Percentiles rank a stretch among this genome's conserved stretches.
Conservation (phyloP, 768 basidiomycete species). For the Chalciporus pseudorubinellus region DNA sequence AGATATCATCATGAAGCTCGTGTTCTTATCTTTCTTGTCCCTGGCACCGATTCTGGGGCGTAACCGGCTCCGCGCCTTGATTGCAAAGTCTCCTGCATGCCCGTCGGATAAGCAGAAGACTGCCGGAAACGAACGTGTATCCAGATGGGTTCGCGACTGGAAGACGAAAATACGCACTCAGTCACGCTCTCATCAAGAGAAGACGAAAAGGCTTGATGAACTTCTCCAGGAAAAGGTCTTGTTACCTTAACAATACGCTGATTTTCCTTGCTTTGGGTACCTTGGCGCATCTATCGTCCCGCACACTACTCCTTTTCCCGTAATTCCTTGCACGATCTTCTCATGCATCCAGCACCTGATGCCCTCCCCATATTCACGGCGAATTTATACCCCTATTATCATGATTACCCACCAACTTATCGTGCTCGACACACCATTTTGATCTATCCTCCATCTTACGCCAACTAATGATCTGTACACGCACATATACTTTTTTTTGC, state of each 20-base stretch:
- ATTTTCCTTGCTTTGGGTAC: conserved; percentile 13
- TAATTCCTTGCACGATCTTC: conserved; percentile 24
- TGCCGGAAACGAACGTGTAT: conserved; percentile 36
- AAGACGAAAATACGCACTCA: conserved; percentile 55
- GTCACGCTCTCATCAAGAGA: conserved; percentile 50
- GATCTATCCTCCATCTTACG: conserved; percentile 18
- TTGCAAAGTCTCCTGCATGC: conserved; percentile 35
- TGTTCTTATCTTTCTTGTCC: conserved; percentile 78
- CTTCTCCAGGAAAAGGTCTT: conserved; percentile 56
- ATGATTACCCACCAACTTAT: conserved; percentile 28
- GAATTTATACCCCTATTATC: conserved; percentile 34
- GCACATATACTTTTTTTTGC: conserved; percentile 21
- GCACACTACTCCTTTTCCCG: conserved; percentile 8
- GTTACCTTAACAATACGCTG: conserved; percentile 23
- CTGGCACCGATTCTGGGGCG: conserved; percentile 84
- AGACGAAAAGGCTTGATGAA: conserved; percentile 45
- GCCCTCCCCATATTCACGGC: conserved; percentile 15
- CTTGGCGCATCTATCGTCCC: conserved; percentile 22
- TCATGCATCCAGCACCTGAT: conserved; percentile 19
- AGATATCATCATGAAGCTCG: conserved; percentile 78
- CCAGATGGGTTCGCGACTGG: conserved; percentile 68
- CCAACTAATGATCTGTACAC: conserved; percentile 29
- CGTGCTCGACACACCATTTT: conserved; percentile 14
- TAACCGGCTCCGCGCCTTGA: conserved; percentile 58
- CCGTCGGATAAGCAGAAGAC: conserved; percentile 16